These are phyloP conservation scores for Pythium brachiatum DNA, from an alignment of 352 stramenopile species.

Conservation along the genomic window DNA sequence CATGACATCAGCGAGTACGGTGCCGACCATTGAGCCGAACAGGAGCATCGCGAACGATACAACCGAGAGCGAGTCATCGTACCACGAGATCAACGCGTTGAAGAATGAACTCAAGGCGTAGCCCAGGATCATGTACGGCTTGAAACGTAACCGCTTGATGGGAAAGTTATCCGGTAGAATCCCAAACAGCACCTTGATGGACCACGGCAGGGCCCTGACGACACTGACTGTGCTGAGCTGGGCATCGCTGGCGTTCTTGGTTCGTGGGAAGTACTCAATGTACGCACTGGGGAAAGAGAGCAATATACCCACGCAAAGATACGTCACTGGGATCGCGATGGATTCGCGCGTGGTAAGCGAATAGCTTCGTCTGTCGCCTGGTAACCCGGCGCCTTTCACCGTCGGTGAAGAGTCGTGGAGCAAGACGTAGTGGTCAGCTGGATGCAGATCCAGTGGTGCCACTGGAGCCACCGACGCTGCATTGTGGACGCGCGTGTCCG, in stretches of 20 bases:
- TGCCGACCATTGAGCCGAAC: conserved; percentile 63
- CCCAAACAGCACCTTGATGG: conserved; percentile 78
- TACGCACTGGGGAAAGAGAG: conserved; percentile 64
- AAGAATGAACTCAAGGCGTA: conserved; percentile 60
- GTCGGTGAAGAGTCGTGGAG: background rate
- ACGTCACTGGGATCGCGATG: conserved; percentile 71
- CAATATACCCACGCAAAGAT: conserved; percentile 74
- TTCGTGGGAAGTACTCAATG: conserved; percentile 74
- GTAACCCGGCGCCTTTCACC: background rate
- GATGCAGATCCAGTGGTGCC: background rate
- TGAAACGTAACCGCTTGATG: conserved; percentile 55
- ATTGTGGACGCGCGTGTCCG: background rate
- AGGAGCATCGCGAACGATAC: conserved; percentile 68
- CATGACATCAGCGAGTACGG: conserved; percentile 85
- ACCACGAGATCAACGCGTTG: conserved; percentile 42
- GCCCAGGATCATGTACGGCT: conserved; percentile 72
- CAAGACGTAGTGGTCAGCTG: background rate
- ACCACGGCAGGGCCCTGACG: conserved; percentile 70
- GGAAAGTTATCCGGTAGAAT: conserved; percentile 66
- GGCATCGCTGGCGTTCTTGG: conserved; percentile 54
- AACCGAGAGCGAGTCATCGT: conserved; percentile 40
- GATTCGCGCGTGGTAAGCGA: conserved; percentile 56
- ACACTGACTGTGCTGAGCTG: conserved; percentile 72
- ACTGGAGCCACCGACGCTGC: background rate
- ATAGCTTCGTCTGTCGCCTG: background rate